These are phyloP conservation scores for Pisolithus albus DNA, from an alignment of 768 basidiomycete species.

Conservation along the genomic window DNA sequence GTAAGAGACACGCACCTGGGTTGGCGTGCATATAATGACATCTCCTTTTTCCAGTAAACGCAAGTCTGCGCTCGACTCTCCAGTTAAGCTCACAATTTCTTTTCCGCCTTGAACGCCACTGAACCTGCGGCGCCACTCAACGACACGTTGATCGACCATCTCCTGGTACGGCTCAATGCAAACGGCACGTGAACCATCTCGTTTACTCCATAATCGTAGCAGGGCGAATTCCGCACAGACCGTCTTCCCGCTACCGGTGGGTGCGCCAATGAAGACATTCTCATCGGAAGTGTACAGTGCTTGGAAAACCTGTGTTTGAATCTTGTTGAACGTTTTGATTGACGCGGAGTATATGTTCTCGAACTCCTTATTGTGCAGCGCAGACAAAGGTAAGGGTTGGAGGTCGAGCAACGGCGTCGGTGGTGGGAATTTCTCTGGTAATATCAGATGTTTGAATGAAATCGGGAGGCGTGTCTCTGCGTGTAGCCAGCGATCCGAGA, in stretches of 20 bases:
- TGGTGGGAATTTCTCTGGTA: constrained; percentile 93
- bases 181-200: constrained; percentile 74
- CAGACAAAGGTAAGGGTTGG: constrained; percentile 82
- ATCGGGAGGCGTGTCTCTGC: constrained; percentile 91
- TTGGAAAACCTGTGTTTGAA: constrained; percentile 98
- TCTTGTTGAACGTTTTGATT: constrained; percentile 92
- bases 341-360: constrained; percentile 78
- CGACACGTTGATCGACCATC: constrained; percentile 88
- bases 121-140: constrained; percentile 88
- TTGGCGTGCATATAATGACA: constrained; percentile 89
- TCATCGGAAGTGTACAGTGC: constrained; percentile 95
- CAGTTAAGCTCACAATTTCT: constrained; percentile 88
- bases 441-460: constrained; percentile 95
- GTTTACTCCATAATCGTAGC: constrained; percentile 89
- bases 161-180: constrained; percentile 97
- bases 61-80: constrained; percentile 89
- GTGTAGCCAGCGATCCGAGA: constrained; percentile 95
- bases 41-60: constrained; percentile 86
- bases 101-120: constrained; percentile 80
- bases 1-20: constrained; percentile 50
- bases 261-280: constrained; percentile 94
- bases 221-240: constrained; percentile 96
- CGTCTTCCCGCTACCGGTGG: constrained; percentile 95
- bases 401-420: constrained; percentile 92
- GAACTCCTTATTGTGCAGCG: constrained; percentile 89